phyloP scores from a whole-genome alignment of 2,329 filamentous ascomycete genomes.

The Pseudogymnoascus sp. region DNA sequence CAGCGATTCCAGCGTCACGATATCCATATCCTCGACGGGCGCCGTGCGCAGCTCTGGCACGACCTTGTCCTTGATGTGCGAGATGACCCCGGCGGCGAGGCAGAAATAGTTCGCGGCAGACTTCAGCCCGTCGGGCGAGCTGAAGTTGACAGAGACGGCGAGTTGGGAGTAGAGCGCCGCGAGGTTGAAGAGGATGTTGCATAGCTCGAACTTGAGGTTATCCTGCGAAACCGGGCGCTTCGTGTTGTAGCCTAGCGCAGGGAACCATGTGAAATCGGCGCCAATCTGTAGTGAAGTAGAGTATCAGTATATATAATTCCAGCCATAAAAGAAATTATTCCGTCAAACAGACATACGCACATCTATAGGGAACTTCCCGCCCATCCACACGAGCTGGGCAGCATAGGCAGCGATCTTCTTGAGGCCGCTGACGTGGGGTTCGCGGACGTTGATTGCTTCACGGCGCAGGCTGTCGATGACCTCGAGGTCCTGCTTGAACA shows the following conservation, averaged over 20 bases:
- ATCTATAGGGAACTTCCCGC: constrained; percentile 93
- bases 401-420: constrained; percentile 86
- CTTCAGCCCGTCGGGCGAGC: constrained; percentile 75
- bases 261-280: constrained; percentile 94
- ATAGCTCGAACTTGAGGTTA: constrained; percentile 73
- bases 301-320: constrained; percentile 10
- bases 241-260: constrained; percentile 82
- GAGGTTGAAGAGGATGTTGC: constrained; percentile 90
- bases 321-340: neutral
- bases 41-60: constrained; percentile 76
- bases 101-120: constrained; percentile 85
- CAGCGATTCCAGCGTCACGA: constrained; percentile 74
- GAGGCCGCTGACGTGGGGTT: constrained; percentile 80
- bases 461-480: constrained; percentile 75
- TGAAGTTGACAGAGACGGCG: constrained; percentile 70
- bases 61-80: constrained; percentile 67
- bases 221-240: constrained; percentile 61
- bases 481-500: constrained; percentile 85
- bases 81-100: constrained; percentile 75
- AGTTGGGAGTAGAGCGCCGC: constrained; percentile 91
- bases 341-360: constrained; percentile 39
- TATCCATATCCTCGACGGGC: constrained; percentile 94
- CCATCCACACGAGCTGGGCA: constrained; percentile 86
- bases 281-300: constrained; percentile 56
- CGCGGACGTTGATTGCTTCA: constrained; percentile 81